Evolutionary conservation across 2,329 filamentous ascomycete genomes (phyloP), one percentile per base, ranked within the genome.

Genomic region (Fusarium dlaminii): DNA sequence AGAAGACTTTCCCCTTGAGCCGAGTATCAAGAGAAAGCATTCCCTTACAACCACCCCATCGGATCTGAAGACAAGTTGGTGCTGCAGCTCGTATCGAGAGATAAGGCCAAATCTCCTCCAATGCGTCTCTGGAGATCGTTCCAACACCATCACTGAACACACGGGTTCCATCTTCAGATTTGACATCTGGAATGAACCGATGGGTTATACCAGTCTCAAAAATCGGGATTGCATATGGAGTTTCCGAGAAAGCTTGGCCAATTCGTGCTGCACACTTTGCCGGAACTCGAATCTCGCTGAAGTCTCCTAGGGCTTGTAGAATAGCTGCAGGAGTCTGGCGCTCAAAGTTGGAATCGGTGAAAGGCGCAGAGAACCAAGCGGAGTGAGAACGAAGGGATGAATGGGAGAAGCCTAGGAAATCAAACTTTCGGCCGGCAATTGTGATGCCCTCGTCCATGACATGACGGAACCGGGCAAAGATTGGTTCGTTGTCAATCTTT

Each of bases 101-200:
- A 10, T 82, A 78, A 3, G 83, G 80, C 87, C 90, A 92, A 6
- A 95, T 88, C n/a, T 85, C 85, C 20, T 87, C 80, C 55, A 92
- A 82, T 0, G 94, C 85, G 0, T 84, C 84, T 17, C 75, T 77
- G 0, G 94, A 96, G 10, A 96, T 89, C 0, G 90, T 94, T 0
- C 94, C 94, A 3, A 94, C 92, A 3, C 94, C 94, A 78, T 96
- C 94, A 68, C 92, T 95, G 79, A 96, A 97, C 0, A 91, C 86
- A 9, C 90, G 87, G 0, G 81, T 83, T 17, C 87, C 81, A 37
- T 84, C 82, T 1, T 55, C 48, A 5, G 83, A 87, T 66, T 87
- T 84, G 3, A 94, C 83, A 66, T 93, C 90, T 0, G 79, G 72
- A 1, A 91, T 86, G 4, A 68, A 49, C 1, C 68, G 55, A 11